phyloP scores from a whole-genome alignment of 2,329 filamentous ascomycete genomes.

The Colletotrichum lindemuthianum region DNA sequence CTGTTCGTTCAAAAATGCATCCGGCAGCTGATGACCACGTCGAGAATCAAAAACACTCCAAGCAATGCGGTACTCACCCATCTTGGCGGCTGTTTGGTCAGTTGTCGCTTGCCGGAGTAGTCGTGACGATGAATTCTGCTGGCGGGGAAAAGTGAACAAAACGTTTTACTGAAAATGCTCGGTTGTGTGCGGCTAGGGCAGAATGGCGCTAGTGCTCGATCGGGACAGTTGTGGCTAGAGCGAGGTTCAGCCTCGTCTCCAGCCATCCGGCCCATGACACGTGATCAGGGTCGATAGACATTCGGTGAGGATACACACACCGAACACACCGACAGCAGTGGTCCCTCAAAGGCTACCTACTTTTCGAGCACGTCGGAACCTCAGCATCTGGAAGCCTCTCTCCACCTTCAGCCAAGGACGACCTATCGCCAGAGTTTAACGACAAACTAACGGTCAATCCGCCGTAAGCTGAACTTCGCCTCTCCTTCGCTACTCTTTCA shows the following conservation, averaged over 20 bases:
- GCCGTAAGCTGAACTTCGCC: no score
- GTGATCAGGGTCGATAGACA: constrained; percentile 18
- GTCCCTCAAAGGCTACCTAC: no score
- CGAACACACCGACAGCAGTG: no score
- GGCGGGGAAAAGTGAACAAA: constrained; percentile 26
- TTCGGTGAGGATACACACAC: neutral
- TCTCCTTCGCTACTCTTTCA: no score
- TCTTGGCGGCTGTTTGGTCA: constrained; percentile 38
- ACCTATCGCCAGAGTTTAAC: neutral
- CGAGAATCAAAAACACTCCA: constrained; percentile 10
- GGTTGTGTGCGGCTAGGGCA: constrained; percentile 37
- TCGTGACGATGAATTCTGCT: constrained; percentile 36
- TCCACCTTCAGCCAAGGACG: no score
- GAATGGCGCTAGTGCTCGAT: constrained; percentile 19
- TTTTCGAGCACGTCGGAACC: no score
- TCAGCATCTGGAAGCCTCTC: no score
- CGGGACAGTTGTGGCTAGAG: constrained; percentile 22
- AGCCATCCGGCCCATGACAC: constrained; percentile 12
- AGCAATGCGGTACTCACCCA: constrained; percentile 32
- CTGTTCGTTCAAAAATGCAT: neutral
- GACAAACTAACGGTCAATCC: neutral
- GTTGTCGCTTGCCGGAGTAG: constrained; percentile 37
- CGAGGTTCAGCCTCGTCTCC: constrained; percentile 17
- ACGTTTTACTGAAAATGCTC: constrained; percentile 35
- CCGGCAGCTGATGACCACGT: constrained; percentile 20